phyloP scores from a whole-genome alignment of 1,284 basidiomycete genomes.

The Sporisorium exsertum region DNA sequence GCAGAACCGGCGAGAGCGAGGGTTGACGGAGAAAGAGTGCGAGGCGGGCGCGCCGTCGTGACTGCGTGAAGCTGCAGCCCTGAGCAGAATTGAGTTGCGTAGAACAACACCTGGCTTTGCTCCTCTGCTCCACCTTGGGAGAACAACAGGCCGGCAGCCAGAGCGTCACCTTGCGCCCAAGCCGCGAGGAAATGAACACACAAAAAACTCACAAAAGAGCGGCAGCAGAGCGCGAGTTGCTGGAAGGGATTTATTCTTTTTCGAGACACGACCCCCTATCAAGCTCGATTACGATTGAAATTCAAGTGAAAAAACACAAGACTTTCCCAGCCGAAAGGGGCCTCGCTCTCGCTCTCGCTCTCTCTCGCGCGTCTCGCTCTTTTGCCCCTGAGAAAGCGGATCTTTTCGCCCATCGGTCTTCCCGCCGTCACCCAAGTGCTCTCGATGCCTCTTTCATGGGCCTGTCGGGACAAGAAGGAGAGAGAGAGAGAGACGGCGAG shows the following conservation, averaged over 20 bases:
- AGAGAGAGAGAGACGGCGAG: background rate
- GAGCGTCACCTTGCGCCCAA: no score
- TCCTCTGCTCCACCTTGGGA: constrained; percentile 2
- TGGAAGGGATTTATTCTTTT: background rate
- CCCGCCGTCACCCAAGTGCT: background rate
- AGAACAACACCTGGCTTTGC: constrained; percentile 22
- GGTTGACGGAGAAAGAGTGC: background rate
- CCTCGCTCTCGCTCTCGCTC: background rate
- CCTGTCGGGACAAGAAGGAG: background rate
- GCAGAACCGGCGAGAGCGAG: background rate
- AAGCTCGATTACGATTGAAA: background rate
- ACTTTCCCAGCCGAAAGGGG: constrained; percentile 19
- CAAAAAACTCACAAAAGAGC: no score
- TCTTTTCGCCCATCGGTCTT: background rate
- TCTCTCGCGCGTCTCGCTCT: background rate
- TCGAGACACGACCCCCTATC: constrained; percentile 7
- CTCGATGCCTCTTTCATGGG: background rate
- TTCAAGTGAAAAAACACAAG: background rate
- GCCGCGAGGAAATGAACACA: constrained; percentile 1
- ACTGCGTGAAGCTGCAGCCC: constrained; percentile 18
- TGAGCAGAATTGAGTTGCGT: background rate
- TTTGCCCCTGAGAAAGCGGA: constrained; percentile 2
- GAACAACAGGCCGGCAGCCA: background rate
- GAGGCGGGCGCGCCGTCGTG: background rate
- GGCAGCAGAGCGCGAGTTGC: background rate